Percentiles rank a stretch among this genome's conserved stretches.
Conservation (phyloP, 257 asterid species). For the Gentiana macrophylla region DNA sequence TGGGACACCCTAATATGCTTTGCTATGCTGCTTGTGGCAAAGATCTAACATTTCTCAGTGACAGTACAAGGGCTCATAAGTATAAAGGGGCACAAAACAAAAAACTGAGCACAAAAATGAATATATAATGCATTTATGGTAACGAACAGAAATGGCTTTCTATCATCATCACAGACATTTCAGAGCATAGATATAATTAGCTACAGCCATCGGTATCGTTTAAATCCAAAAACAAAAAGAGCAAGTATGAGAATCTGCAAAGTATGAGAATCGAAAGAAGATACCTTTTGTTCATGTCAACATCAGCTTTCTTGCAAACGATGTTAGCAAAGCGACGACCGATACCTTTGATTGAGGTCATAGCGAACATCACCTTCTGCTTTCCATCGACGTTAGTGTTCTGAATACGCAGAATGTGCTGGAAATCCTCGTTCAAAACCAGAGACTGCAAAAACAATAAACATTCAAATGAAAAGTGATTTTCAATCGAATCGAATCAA, state of each 20-base stretch:
- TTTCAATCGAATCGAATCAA: not conserved
- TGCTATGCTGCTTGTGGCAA: too few relatives aligned
- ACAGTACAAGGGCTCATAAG: too few relatives aligned
- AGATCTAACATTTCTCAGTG: too few relatives aligned
- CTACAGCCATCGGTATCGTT: too few relatives aligned
- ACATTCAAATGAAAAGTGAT: not conserved
- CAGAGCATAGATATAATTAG: too few relatives aligned
- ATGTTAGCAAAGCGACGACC: constrained; percentile 92
- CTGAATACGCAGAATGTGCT: constrained; percentile 92
- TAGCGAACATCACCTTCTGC: constrained; percentile 85
- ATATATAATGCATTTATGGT: too few relatives aligned
- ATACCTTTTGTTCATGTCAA: constrained; percentile 90
- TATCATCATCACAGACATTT: too few relatives aligned
- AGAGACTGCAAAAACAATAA: constrained; percentile 33
- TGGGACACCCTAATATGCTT: too few relatives aligned
- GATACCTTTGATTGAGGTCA: constrained; percentile 90
- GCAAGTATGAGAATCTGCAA: not conserved
- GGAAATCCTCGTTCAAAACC: constrained; percentile 76
- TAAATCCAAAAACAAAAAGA: too few relatives aligned
- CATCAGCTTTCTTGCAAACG: constrained; percentile 76
- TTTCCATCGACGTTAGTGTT: constrained; percentile 86
- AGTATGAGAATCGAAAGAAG: not conserved
- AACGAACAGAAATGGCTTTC: too few relatives aligned
- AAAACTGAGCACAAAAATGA: too few relatives aligned
- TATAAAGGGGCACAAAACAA: too few relatives aligned